Evolutionary conservation across 768 basidiomycete genomes (phyloP).

Genomic region (Gloeophyllum trabeum): DNA sequence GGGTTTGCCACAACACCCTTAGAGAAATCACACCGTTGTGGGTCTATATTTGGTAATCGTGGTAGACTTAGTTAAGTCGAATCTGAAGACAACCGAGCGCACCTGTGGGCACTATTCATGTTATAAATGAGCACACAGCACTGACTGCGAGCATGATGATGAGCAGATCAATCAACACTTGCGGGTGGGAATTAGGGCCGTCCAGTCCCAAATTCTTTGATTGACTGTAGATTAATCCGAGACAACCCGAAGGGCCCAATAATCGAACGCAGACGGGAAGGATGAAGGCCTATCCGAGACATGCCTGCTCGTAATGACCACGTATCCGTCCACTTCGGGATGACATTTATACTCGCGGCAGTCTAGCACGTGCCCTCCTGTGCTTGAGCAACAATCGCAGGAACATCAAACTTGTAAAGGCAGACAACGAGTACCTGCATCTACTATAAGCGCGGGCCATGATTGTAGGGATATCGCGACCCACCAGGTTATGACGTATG

Average conservation of each 20-base stretch:
- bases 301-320: not conserved
- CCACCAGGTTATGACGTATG: conserved; percentile 93
- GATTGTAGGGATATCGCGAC: conserved; percentile 9
- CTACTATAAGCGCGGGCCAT: conserved; percentile 1
- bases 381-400: conserved; percentile 51
- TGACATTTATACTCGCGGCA: conserved; percentile 37
- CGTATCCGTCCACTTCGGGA: not conserved
- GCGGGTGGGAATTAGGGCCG: no score
- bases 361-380: conserved; percentile 31
- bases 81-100: no score
- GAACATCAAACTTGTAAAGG: conserved; percentile 79
- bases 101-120: no score
- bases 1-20: no score
- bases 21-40: no score
- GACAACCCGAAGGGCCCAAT: not conserved
- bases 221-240: no score
- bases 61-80: no score
- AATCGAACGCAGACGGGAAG: not conserved
- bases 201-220: no score
- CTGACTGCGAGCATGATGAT: no score
- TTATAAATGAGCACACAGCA: no score
- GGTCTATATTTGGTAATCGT: no score
- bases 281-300: not conserved
- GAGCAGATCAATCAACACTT: no score
- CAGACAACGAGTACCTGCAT: conserved; percentile 80